A percentile compares a stretch with the other conserved stretches of the same genome.
Conservation (phyloP, 305 asterid genomes). For the Salvia sclarea region DNA sequence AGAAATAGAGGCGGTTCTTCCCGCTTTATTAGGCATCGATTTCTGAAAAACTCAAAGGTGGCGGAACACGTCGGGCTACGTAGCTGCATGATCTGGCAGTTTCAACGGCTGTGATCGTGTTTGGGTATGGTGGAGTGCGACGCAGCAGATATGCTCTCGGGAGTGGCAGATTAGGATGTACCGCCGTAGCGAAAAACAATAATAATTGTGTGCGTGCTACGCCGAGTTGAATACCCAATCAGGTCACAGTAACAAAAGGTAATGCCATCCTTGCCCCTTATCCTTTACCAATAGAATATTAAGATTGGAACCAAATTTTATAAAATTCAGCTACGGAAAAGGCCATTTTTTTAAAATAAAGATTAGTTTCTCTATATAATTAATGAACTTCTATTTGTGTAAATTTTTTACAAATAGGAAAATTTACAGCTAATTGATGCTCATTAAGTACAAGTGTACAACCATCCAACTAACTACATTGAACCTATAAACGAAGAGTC, state of each 20-base stretch:
- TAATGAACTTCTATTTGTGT: no score
- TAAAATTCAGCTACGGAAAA: no score
- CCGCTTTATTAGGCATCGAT: constrained; percentile 54
- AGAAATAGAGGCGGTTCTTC: constrained; percentile 50
- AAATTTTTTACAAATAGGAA: no score
- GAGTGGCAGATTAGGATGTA: background rate
- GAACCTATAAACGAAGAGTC: background rate
- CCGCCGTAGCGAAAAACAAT: background rate
- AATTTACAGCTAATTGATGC: background rate
- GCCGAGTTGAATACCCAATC: constrained; percentile 45
- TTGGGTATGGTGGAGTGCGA: background rate
- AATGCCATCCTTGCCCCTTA: constrained; percentile 34
- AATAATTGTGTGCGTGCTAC: constrained; percentile 21
- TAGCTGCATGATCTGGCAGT: constrained; percentile 24
- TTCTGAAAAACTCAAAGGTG: constrained; percentile 32
- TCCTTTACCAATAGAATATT: constrained; percentile 6
- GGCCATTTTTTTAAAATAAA: no score
- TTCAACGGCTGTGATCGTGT: constrained; percentile 1
- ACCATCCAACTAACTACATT: background rate
- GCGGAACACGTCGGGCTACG: constrained; percentile 30
- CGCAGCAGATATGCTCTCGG: constrained; percentile 5
- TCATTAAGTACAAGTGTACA: background rate
- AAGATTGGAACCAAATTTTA: no score
- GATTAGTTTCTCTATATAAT: no score
- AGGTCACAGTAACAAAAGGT: background rate